Percentiles rank a stretch among this genome's conserved stretches.
Evolutionary conservation across 305 asterid species (phyloP).

Genomic region (Andrographis paniculata): DNA sequence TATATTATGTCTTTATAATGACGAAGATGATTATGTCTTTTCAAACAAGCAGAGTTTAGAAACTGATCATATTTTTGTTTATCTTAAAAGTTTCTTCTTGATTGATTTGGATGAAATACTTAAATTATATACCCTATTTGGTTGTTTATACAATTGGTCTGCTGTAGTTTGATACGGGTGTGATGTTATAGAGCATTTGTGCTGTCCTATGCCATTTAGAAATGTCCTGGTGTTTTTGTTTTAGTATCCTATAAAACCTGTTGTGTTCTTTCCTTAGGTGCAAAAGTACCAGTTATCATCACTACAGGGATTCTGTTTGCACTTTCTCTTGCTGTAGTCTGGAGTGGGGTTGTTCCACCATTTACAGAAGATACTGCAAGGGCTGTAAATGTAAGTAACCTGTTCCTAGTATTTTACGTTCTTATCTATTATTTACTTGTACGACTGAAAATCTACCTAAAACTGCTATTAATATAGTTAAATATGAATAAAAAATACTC

Average conservation of each 20-base stretch:
- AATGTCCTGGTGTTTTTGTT: neutral
- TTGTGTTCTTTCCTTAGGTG: slow-evolving; percentile 34
- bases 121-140: too few species aligned
- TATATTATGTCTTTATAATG: too few species aligned
- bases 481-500: too few species aligned
- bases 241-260: slow-evolving; percentile 3
- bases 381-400: slow-evolving; percentile 31
- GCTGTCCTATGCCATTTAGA: too few species aligned
- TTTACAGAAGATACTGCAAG: slow-evolving; percentile 60
- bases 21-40: too few species aligned
- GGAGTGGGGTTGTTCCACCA: slow-evolving; percentile 40
- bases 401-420: neutral
- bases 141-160: too few species aligned
- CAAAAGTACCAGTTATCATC: slow-evolving; percentile 44
- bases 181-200: too few species aligned
- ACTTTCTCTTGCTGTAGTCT: slow-evolving; percentile 32
- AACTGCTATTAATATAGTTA: neutral
- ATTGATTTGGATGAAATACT: too few species aligned
- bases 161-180: too few species aligned
- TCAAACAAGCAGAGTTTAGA: too few species aligned
- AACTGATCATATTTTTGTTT: too few species aligned
- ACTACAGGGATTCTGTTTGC: slow-evolving; percentile 30
- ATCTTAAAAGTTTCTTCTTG: too few species aligned
- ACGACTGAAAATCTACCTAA: neutral
- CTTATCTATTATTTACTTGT: neutral